Conservation (phyloP, 352 stramenopile genomes). For the Phytophthora macrochlamydospora region DNA sequence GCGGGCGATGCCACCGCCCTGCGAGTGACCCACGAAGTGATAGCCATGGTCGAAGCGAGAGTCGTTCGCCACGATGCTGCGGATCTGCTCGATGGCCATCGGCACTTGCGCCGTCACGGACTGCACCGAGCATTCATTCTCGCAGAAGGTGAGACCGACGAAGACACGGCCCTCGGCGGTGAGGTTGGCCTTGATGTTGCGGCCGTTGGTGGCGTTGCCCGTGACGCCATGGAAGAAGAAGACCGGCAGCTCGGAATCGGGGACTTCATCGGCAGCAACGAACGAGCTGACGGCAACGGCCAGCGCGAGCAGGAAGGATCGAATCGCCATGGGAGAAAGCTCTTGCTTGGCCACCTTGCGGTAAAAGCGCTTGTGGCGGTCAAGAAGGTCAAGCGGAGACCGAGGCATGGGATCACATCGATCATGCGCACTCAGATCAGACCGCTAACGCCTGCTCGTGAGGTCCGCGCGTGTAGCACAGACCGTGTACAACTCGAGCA, state of each 20-base stretch:
- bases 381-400: conserved; percentile 10
- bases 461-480: conserved; percentile 2
- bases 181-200: conserved; percentile 39
- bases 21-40: conserved; percentile 53
- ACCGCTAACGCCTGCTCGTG: conserved; percentile 3
- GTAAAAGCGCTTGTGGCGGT: conserved; percentile 17
- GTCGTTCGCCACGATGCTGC: conserved; percentile 36
- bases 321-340: conserved; percentile 19
- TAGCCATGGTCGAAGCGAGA: conserved; percentile 47
- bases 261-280: conserved; percentile 2
- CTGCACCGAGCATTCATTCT: conserved; percentile 38
- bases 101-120: conserved; percentile 42
- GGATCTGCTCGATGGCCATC: conserved; percentile 55
- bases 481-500: neutral
- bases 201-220: conserved; percentile 28
- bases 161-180: conserved; percentile 35
- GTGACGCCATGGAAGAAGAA: conserved; percentile 62
- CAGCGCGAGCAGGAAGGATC: conserved; percentile 16
- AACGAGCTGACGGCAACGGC: conserved; percentile 3
- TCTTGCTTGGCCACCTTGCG: conserved; percentile 15
- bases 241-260: conserved; percentile 34
- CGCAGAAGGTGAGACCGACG: conserved; percentile 46
- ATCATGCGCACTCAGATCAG: conserved; percentile 10
- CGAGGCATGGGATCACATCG: neutral
- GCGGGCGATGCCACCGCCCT: conserved; percentile 44